Evolutionary conservation across 1,284 basidiomycete genomes (phyloP).

Genomic region (Lignosus rhinocerotis): DNA sequence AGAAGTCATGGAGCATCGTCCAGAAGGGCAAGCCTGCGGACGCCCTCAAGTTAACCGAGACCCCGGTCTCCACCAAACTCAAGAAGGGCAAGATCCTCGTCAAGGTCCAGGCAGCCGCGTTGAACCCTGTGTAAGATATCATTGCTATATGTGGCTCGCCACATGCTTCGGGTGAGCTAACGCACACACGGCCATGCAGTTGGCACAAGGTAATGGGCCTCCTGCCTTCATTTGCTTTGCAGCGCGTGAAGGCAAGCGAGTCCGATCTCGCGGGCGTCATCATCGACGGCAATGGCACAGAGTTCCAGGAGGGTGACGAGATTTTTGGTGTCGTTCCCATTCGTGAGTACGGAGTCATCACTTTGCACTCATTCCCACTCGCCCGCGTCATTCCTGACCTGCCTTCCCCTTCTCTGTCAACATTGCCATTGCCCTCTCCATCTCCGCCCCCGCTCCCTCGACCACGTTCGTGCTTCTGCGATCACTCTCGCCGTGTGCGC

Average conservation of each 20-base stretch:
- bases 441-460: too few relatives aligned
- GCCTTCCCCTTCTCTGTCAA: background rate
- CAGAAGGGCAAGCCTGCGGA: slow-evolving; percentile 41
- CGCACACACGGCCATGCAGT: slow-evolving; percentile 29
- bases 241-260: slow-evolving; percentile 55
- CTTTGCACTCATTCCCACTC: background rate
- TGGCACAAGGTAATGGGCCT: slow-evolving; percentile 59
- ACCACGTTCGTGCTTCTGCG: background rate
- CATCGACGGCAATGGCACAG: slow-evolving; percentile 51
- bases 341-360: slow-evolving; percentile 31
- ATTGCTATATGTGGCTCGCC: background rate
- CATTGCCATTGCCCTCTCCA: background rate
- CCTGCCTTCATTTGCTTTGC: slow-evolving; percentile 49
- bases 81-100: slow-evolving; percentile 54
- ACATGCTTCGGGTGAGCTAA: background rate
- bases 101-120: slow-evolving; percentile 60
- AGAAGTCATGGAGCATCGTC: slow-evolving; percentile 38
- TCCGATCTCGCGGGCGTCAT: slow-evolving; percentile 64
- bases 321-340: slow-evolving; percentile 55
- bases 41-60: slow-evolving; percentile 44
- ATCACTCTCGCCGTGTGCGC: background rate
- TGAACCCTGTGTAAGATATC: slow-evolving; percentile 62
- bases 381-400: background rate
- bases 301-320: slow-evolving; percentile 55
- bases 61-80: slow-evolving; percentile 47